Base-by-base conservation (phyloP, 129 eudicot genomes). In the Apium graveolens region DNA sequence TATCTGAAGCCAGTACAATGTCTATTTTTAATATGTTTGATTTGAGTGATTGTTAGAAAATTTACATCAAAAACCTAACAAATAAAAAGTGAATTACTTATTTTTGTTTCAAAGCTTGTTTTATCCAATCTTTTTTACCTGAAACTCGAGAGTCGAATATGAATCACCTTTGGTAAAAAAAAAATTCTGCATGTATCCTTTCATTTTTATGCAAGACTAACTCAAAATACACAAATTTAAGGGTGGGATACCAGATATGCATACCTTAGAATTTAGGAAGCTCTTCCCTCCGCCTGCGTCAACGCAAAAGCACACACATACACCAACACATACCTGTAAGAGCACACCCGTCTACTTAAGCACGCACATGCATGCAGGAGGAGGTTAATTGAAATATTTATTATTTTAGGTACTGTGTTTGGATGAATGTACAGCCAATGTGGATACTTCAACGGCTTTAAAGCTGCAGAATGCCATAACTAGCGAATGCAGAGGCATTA, bases 381-480 rank as follows among this genome's bases (percentile, higher is more conserved):
- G 18, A 63, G 27, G 17, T 49, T 76, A 78, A 73, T 80, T 32
- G 45, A 13, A 65, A n/a, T 71, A 11, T 73, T 73, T 14, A 48
- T 79, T 34, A 26, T 43, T 85, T 77, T 81, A 94, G 98, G 93
- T 95, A 35, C 86, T 92, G 45, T 95, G 97, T 80, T 83, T 95
- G 87, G 99, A 95, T 82, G 99, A 95, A 83, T 95, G 97, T 83
- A 95, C 99, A 20, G 99, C 99, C 78, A 92, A 90, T 78, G 81
- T 95, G 57, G 99, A 95, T 84, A 90, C 92, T 77, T 90, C 80
- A 86, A 95, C 97, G 38, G 92, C 96, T 76, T 83, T 92, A 13
- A 90, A 85, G 82, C 87, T 95, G 76, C 92, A 95, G 84, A 84
- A 79, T 31, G 94, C 90, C 27, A 88, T 95, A 84, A 76, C 89